These are phyloP conservation scores for Kluyveromyces siamensis DNA, from an alignment of 805 yeast species.

Conservation along the genomic window DNA sequence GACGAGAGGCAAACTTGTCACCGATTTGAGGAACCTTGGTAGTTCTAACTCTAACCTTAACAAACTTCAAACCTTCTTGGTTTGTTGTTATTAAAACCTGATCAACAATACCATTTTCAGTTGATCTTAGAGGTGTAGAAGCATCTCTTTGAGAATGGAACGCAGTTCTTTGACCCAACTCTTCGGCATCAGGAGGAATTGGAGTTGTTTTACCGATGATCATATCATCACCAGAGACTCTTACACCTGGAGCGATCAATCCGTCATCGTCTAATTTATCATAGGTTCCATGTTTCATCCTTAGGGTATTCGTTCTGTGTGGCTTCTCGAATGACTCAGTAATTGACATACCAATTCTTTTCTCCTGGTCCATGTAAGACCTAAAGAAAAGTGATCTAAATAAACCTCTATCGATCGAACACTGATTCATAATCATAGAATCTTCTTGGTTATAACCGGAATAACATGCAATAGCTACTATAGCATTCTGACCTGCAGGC, in stretches of 20 bases:
- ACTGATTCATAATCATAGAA: constrained; percentile 99
- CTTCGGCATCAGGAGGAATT: constrained; percentile 98
- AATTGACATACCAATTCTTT: constrained; percentile 96
- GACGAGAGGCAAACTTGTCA: constrained; percentile 98
- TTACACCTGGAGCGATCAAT: constrained; percentile 92
- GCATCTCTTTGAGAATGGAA: constrained; percentile 98
- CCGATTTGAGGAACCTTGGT: constrained; percentile 98
- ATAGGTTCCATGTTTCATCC: constrained; percentile 96
- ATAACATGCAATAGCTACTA: constrained; percentile 96
- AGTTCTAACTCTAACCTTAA: constrained; percentile 97
- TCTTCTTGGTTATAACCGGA: constrained; percentile 99
- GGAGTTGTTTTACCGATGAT: constrained; percentile 99
- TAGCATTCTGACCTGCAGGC: constrained; percentile 98
- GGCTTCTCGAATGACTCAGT: constrained; percentile 98
- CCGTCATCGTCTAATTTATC: constrained; percentile 99
- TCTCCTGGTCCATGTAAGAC: constrained; percentile 97
- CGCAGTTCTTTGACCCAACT: constrained; percentile 96
- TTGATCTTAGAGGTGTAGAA: constrained; percentile 90
- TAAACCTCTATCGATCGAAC: constrained; percentile 92
- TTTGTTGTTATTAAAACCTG: constrained; percentile 94
- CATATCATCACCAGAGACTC: constrained; percentile 98
- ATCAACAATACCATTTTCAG: constrained; percentile 97
- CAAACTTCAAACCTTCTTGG: constrained; percentile 96
- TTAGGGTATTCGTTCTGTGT: constrained; percentile 83
- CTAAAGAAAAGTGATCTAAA: constrained; percentile 94